Evolutionary conservation across 202 grass and related monocot species (phyloP), one percentile per base, ranked within the genome.

Genomic region (Brachypodium distachyon): DNA sequence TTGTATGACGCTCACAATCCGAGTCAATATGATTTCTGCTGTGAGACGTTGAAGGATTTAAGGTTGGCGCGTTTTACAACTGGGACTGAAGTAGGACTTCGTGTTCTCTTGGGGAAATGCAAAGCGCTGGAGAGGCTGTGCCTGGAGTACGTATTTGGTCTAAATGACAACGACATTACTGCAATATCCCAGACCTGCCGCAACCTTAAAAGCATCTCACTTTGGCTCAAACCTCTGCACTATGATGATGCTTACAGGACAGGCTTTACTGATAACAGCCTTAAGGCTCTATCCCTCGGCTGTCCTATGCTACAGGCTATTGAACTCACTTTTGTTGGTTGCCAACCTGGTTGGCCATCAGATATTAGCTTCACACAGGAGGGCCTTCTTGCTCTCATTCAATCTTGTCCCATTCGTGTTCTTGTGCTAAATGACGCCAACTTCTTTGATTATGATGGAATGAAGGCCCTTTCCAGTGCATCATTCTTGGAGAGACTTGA

Each of bases 41-140:
- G 84, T 68, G 66, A 86, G 23, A 77, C 76, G 33, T 54, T 90
- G 80, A 88, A 82, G 72, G 87, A 93, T 22, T 33, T 93, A 48
- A 87, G 62, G 48, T 77, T 93, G 59, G 74, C 74, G 11, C 71
- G 78, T 55, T 85, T 88, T 59, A 25, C 80, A 56, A 54, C 85
- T 31, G 40, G 73, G 39, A 32, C 76, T 23, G 73, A 63, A 37
- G 79, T 69, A 49, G 79, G 82, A 22, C 60, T 94, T 66, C 85
- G 79, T 63, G 73, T 43, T 43, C 71, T 93, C 41, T 38, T 90
- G 39, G 37, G 58, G 85, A 81, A 16, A 16, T 46, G 43, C 43
- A 46, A 46, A 46, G 43, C 43, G 6, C 43, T 46, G 13, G 43
- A 46, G 70, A 88, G 75, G 69, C 80, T 91, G 73, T 67, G 42